Evolutionary conservation across 1,284 basidiomycete genomes (phyloP).

Genomic region (Athelia psychrophila): DNA sequence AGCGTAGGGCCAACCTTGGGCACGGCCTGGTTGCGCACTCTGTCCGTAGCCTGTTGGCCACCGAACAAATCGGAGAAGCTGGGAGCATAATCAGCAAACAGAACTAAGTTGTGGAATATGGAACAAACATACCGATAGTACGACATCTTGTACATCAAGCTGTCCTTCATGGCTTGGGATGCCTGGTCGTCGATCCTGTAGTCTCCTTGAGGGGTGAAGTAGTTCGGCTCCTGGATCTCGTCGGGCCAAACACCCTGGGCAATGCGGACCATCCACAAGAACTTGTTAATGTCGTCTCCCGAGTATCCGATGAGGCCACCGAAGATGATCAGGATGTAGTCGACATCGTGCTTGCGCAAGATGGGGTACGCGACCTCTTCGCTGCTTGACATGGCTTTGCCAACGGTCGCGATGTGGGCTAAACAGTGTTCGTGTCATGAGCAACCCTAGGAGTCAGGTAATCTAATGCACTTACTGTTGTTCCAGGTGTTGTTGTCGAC

Average conservation of each 20-base stretch:
- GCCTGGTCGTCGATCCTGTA: slow-evolving; percentile 92
- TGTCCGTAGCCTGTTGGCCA: slow-evolving; percentile 68
- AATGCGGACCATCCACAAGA: slow-evolving; percentile 98
- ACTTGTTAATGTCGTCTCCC: slow-evolving; percentile 99
- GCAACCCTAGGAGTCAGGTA: slow-evolving; percentile 4
- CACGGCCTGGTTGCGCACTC: slow-evolving; percentile 81
- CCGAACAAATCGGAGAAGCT: slow-evolving; percentile 89
- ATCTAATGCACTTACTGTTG: slow-evolving; percentile 71
- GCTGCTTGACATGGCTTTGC: slow-evolving; percentile 93
- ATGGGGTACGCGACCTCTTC: slow-evolving; percentile 98
- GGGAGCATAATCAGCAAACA: slow-evolving; percentile 12
- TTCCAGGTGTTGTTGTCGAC: slow-evolving; percentile 99
- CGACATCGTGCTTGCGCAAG: slow-evolving; percentile 95
- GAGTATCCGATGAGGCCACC: slow-evolving; percentile 96
- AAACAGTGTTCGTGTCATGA: slow-evolving; percentile 9
- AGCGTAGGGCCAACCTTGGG: slow-evolving; percentile 78
- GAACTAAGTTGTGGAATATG: slow-evolving; percentile 1
- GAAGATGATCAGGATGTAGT: slow-evolving; percentile 97
- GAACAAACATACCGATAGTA: slow-evolving; percentile 86
- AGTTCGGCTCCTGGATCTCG: slow-evolving; percentile 93
- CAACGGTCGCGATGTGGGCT: slow-evolving; percentile 96
- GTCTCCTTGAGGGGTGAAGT: slow-evolving; percentile 93
- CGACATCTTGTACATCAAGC: slow-evolving; percentile 98
- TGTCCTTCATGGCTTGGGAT: slow-evolving; percentile 89
- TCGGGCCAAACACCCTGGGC: slow-evolving; percentile 99